A percentile compares a stretch with the other conserved stretches of the same genome.
Evolutionary conservation across 2,329 filamentous ascomycete species (phyloP).

Genomic region (Chrysoporthe puriensis): DNA sequence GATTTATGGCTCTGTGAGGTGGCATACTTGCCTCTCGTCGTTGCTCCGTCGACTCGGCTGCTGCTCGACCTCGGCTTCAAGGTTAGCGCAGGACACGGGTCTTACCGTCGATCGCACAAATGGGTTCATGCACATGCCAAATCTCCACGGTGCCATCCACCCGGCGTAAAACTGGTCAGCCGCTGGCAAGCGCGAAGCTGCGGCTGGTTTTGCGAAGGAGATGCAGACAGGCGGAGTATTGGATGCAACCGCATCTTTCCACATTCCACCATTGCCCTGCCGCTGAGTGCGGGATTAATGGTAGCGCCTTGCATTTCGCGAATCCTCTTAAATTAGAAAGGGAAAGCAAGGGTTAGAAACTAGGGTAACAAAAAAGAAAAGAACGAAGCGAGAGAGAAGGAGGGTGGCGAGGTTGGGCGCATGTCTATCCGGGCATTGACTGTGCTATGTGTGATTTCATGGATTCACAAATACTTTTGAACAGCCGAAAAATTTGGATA

Average conservation of each 20-base stretch:
- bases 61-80: conserved; percentile 1
- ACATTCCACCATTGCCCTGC: too few species aligned
- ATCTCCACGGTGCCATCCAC: background rate
- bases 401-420: too few species aligned
- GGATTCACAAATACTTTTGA: too few species aligned
- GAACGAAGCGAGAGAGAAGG: too few species aligned
- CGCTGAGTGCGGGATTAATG: too few species aligned
- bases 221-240: background rate
- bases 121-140: background rate
- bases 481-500: too few species aligned
- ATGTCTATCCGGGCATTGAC: too few species aligned
- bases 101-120: conserved; percentile 11
- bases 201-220: conserved; percentile 1
- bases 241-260: background rate
- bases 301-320: too few species aligned
- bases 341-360: too few species aligned
- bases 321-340: too few species aligned
- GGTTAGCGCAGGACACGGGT: background rate
- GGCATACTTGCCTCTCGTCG: background rate
- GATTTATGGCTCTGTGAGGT: background rate
- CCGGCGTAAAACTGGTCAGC: background rate
- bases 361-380: too few species aligned
- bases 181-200: background rate
- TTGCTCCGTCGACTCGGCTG: background rate
- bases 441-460: too few species aligned